These are phyloP conservation scores for Daldinia eschscholtzii DNA, from an alignment of 2,329 filamentous ascomycete species.

Conservation along the genomic window DNA sequence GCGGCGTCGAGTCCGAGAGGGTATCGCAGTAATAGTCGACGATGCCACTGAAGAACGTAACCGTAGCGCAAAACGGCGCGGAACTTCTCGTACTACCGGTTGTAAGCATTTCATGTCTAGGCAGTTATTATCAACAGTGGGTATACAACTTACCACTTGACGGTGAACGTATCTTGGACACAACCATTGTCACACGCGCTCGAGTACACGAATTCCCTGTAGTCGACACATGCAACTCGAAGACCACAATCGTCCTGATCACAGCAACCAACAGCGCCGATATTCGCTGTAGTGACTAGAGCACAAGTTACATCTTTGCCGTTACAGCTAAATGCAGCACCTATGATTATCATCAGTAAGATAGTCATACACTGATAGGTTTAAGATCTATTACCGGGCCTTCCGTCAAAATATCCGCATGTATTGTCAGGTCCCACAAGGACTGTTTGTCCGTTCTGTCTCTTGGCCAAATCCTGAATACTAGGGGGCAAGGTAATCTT, in stretches of 20 bases:
- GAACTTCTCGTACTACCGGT: conserved; percentile 53
- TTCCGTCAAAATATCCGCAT: conserved; percentile 63
- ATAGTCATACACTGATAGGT: neutral
- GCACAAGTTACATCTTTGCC: conserved; percentile 54
- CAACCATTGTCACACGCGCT: conserved; percentile 59
- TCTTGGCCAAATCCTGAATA: conserved; percentile 53
- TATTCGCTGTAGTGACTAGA: conserved; percentile 54
- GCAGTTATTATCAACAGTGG: neutral
- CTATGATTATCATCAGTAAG: conserved; percentile 45
- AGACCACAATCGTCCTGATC: conserved; percentile 53
- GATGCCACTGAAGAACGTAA: conserved; percentile 58
- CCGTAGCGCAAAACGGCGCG: conserved; percentile 60
- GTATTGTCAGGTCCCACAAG: conserved; percentile 64
- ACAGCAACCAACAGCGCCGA: conserved; percentile 61
- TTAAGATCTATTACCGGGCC: conserved; percentile 49
- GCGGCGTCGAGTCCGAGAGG: conserved; percentile 51
- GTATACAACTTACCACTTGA: conserved; percentile 60
- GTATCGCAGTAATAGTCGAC: conserved; percentile 61
- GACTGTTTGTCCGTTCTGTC: conserved; percentile 53
- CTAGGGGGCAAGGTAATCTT: conserved; percentile 58
- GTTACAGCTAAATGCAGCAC: conserved; percentile 58
- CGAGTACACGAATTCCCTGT: conserved; percentile 51
- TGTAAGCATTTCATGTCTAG: conserved; percentile 40
- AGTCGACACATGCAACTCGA: conserved; percentile 57
- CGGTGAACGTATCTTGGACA: conserved; percentile 55